Evolutionary conservation across 2,329 filamentous ascomycete species (phyloP), one percentile per base, ranked within the genome.

Genomic region (Tolypocladium sp.): DNA sequence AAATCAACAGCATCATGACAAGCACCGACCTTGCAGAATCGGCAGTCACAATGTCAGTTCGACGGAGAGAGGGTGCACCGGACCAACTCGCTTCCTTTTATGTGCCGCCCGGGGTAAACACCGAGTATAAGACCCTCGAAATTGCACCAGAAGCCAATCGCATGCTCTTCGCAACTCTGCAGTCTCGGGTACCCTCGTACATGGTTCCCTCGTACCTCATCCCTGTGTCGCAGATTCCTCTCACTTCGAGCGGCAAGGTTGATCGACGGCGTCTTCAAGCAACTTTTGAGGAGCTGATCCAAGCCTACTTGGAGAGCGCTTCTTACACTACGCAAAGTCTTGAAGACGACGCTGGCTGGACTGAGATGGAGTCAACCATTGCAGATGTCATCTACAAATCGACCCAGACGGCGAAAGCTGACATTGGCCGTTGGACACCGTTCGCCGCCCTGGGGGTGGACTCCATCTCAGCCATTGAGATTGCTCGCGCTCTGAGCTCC

Each of bases 401-500:
- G 0, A 76, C 87, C 2, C 68, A 73, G 0, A 68, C 83, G 1
- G 67, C 81, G 0, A 59, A 68, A 4, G 64, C 69, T 1, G 72
- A 77, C 0, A 77, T 96, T 42, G 75, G 73, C 12, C 82, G 82
- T 38, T 86, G 86, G 74, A 87, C 85, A 0, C 91, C 91, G 0
- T 88, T 96, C 61, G 86, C 88, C 58, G 83, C 81, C n/a, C 71
- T 96, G 3, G 92, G 92, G 0, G 71, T 97, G 7, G 91, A 96
- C 69, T 96, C 92, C 0, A 84, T 96, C 33, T 89, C 87, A 9
- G 90, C 90, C 0, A 95, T 96, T 62, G 75, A 82, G 0, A 73
- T 95, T 10, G 82, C 88, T 0, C 84, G 79, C 58, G 68, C 71
- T 20, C 69, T 96, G 0, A 78, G 80, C 57, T 65, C 73, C 2